Percentiles rank a stretch among this genome's conserved stretches.
Evolutionary conservation across 768 basidiomycete genomes (phyloP).

Genomic region (Boletales sp.): DNA sequence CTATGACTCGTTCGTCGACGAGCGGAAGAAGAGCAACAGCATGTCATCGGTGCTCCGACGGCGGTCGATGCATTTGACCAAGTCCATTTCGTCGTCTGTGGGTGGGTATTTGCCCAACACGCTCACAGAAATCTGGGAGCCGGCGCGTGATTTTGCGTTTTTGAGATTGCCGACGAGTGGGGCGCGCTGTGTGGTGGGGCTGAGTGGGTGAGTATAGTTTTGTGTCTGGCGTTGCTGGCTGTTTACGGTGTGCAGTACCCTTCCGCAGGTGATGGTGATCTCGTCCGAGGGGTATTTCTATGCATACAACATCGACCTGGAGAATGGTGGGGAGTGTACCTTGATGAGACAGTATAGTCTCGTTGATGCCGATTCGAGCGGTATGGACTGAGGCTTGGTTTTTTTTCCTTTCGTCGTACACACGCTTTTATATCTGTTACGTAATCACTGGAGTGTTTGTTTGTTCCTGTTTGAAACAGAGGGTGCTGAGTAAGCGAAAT

Average conservation of each 20-base stretch:
- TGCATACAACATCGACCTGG: conserved; percentile 91
- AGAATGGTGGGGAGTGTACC: conserved; percentile 92
- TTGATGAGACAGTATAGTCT: conserved; percentile 89
- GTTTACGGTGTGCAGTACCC: conserved; percentile 50
- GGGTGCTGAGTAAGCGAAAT: conserved; percentile 12
- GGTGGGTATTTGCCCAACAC: conserved; percentile 86
- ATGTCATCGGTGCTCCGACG: conserved; percentile 64
- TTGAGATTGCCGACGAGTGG: conserved; percentile 77
- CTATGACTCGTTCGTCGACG: conserved; percentile 83
- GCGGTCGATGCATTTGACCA: conserved; percentile 72
- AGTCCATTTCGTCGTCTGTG: conserved; percentile 70
- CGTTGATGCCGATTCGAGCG: conserved; percentile 25
- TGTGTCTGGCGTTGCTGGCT: background rate
- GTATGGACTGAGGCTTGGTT: conserved; percentile 24
- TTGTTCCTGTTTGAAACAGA: conserved; percentile 19
- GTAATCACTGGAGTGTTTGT: conserved; percentile 1
- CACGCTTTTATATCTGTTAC: too few relatives aligned
- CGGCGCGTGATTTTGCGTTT: conserved; percentile 90
- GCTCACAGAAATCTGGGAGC: conserved; percentile 96
- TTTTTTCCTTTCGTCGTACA: background rate
- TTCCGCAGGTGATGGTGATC: conserved; percentile 96
- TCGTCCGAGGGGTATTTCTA: conserved; percentile 96
- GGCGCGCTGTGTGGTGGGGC: conserved; percentile 80
- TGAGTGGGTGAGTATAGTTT: conserved; percentile 69
- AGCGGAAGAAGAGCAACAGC: conserved; percentile 56